These are phyloP conservation scores for Ophiostoma sp. DNA, from an alignment of 2,329 filamentous ascomycete genomes.

Conservation along the genomic window DNA sequence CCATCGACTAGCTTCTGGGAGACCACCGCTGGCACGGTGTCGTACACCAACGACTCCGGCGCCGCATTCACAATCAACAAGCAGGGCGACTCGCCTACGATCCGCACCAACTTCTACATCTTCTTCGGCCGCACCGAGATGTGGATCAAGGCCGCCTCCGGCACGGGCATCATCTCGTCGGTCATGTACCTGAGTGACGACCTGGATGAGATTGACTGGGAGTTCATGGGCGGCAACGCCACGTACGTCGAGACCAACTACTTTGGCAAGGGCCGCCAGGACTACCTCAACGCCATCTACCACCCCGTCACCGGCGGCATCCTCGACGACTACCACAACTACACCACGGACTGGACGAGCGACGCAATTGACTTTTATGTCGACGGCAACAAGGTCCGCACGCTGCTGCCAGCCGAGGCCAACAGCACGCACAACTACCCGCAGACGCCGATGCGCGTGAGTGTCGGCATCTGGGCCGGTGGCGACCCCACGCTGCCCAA, in stretches of 20 bases:
- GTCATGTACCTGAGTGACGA: constrained; percentile 80
- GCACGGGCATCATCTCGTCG: constrained; percentile 70
- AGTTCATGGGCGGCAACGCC: constrained; percentile 65
- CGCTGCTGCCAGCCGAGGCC: constrained; percentile 55
- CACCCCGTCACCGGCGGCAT: constrained; percentile 50
- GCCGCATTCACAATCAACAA: constrained; percentile 66
- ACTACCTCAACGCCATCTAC: constrained; percentile 53
- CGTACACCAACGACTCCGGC: constrained; percentile 53
- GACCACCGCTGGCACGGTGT: constrained; percentile 59
- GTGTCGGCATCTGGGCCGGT: constrained; percentile 61
- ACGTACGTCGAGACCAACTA: constrained; percentile 66
- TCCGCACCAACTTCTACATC: constrained; percentile 75
- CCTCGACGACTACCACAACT: constrained; percentile 64
- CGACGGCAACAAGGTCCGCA: constrained; percentile 61
- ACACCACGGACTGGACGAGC: constrained; percentile 67
- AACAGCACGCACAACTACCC: constrained; percentile 61
- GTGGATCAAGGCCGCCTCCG: constrained; percentile 67
- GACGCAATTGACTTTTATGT: constrained; percentile 63
- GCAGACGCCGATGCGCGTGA: constrained; percentile 69
- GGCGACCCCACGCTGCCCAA: constrained; percentile 51
- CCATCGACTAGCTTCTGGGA: constrained; percentile 58
- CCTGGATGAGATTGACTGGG: constrained; percentile 84
- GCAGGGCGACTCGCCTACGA: constrained; percentile 69
- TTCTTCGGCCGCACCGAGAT: constrained; percentile 79
- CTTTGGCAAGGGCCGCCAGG: constrained; percentile 63